Conservation (phyloP, 106 monocot genomes). For the Phalaenopsis aphrodite region DNA sequence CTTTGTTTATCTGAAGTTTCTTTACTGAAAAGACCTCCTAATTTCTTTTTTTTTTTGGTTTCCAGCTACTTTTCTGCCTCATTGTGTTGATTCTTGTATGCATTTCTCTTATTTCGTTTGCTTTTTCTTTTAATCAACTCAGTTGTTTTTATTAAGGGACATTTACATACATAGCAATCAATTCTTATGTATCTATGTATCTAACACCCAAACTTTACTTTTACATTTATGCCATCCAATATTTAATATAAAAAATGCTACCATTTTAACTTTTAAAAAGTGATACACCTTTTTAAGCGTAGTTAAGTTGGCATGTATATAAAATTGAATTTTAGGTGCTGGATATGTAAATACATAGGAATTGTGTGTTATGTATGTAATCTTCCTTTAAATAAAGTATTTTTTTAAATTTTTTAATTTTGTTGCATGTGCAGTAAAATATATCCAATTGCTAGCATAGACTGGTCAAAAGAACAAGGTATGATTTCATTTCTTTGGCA, state of each 20-base stretch:
- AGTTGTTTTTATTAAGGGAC: not conserved
- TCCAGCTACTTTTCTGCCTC: not conserved
- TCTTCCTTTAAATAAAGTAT: no score
- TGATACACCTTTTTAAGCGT: no score
- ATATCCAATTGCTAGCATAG: conserved; percentile 3
- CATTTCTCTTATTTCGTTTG: not conserved
- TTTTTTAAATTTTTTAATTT: not conserved
- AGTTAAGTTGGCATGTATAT: no score
- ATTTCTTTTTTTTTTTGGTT: not conserved
- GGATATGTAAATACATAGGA: no score
- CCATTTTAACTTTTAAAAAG: no score
- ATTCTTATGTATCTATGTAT: no score
- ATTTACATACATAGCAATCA: no score
- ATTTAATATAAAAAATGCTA: no score
- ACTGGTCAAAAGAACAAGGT: conserved; percentile 11
- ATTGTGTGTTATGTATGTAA: no score
- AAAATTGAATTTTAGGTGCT: no score
- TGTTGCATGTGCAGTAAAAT: conserved; percentile 9
- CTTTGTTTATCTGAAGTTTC: not conserved
- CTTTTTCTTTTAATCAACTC: not conserved
- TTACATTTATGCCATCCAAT: no score
- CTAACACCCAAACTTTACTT: no score
- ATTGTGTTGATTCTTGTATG: not conserved
- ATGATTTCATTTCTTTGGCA: not conserved
- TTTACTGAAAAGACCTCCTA: not conserved